Evolutionary conservation across 192 early-diverging fungal species (phyloP).

Genomic region (Backusella liffmaniae): DNA sequence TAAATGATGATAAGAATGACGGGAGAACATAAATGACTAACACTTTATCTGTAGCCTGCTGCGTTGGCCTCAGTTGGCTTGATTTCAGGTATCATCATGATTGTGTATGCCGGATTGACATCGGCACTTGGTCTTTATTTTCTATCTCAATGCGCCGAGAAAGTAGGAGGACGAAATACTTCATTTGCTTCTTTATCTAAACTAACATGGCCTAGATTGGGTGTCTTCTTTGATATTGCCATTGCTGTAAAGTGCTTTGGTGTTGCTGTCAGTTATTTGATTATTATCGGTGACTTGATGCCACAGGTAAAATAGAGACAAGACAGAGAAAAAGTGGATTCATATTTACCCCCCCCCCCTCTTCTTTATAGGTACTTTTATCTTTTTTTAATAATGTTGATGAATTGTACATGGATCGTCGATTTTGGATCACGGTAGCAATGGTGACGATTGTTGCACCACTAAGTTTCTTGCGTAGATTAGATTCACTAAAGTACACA

Average conservation of each 20-base stretch:
- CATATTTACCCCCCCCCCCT: background rate
- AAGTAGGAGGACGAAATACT: slow-evolving; percentile 70
- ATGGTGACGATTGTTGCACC: slow-evolving; percentile 69
- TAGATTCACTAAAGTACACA: slow-evolving; percentile 91
- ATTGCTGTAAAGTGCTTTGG: slow-evolving; percentile 99
- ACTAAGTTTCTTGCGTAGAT: slow-evolving; percentile 72
- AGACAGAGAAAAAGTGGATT: background rate
- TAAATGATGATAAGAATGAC: slow-evolving; percentile 31
- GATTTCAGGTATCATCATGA: slow-evolving; percentile 75
- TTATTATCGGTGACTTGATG: slow-evolving; percentile 95
- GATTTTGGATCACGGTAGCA: slow-evolving; percentile 85
- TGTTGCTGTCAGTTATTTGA: slow-evolving; percentile 90
- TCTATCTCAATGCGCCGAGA: slow-evolving; percentile 73
- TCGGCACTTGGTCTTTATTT: slow-evolving; percentile 87
- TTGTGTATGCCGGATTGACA: slow-evolving; percentile 70
- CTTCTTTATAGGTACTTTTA: slow-evolving; percentile 27
- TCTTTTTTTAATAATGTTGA: slow-evolving; percentile 9
- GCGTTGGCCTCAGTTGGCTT: slow-evolving; percentile 87
- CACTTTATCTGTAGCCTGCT: slow-evolving; percentile 47
- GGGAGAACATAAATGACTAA: too few species aligned
- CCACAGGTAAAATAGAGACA: slow-evolving; percentile 52
- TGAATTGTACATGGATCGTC: slow-evolving; percentile 54
- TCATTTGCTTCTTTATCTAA: slow-evolving; percentile 91
- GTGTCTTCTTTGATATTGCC: slow-evolving; percentile 90
- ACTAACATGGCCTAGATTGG: slow-evolving; percentile 88